phyloP scores from a whole-genome alignment of 1,284 basidiomycete species.

The Meripilus lineatus region DNA sequence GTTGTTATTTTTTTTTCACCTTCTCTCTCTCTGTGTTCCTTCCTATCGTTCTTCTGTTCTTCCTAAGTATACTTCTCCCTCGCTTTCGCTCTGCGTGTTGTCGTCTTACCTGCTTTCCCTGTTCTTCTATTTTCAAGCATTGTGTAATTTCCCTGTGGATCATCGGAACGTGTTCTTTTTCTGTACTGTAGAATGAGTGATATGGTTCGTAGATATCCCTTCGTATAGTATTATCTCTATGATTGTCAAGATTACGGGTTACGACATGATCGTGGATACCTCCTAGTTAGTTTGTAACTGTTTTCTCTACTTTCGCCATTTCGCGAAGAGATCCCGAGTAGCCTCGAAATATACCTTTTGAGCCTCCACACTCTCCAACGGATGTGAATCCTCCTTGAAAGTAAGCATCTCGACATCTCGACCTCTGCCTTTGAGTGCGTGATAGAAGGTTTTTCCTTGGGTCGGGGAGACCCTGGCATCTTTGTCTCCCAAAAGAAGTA shows the following conservation, averaged over 20 bases:
- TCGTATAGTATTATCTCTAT: too few relatives aligned
- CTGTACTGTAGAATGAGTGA: too few relatives aligned
- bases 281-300: too few relatives aligned
- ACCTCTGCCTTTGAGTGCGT: conserved; percentile 49
- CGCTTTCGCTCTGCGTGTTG: neutral
- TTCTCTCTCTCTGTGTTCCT: neutral
- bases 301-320: too few relatives aligned
- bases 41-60: neutral
- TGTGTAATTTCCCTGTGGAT: too few relatives aligned
- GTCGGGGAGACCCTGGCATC: conserved; percentile 63
- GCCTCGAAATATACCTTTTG: conserved; percentile 45
- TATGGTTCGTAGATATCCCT: too few relatives aligned
- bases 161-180: too few relatives aligned
- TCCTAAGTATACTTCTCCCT: neutral
- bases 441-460: conserved; percentile 61
- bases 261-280: too few relatives aligned
- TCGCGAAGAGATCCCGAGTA: conserved; percentile 45
- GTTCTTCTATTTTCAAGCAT: too few relatives aligned
- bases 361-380: conserved; percentile 59
- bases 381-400: conserved; percentile 60
- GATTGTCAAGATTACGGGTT: too few relatives aligned
- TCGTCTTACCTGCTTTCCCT: neutral
- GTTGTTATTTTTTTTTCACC: neutral
- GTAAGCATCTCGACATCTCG: conserved; percentile 53
- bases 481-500: conserved; percentile 54